Percentiles rank a stretch among this genome's conserved stretches.
Conservation (phyloP, 169 alveolate genomes). For the Plasmodium relictum region DNA sequence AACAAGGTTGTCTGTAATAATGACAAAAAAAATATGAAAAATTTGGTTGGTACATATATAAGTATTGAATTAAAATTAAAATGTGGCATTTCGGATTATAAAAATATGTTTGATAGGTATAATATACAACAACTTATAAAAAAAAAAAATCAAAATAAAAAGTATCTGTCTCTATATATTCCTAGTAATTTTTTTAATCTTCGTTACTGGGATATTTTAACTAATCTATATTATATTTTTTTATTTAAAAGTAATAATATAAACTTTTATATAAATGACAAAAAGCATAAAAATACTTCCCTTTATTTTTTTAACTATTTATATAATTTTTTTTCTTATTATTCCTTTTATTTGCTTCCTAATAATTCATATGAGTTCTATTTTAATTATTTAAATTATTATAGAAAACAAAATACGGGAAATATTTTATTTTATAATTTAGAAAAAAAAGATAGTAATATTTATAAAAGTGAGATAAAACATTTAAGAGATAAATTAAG, state of each 20-base stretch:
- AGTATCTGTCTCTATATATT: constrained; percentile 49
- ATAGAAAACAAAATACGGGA: not conserved
- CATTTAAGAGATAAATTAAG: not conserved
- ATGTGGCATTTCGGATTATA: constrained; percentile 83
- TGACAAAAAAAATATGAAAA: not conserved
- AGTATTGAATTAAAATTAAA: constrained; percentile 83
- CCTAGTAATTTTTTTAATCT: constrained; percentile 59
- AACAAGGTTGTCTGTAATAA: not conserved
- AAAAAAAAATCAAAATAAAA: constrained; percentile 63
- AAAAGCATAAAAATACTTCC: constrained; percentile 13
- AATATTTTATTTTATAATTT: not conserved
- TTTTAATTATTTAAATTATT: constrained; percentile 16
- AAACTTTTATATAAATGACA: constrained; percentile 51
- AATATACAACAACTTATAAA: constrained; percentile 81
- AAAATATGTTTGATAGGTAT: constrained; percentile 80
- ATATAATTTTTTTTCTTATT: constrained; percentile 12
- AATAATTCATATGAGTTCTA: not conserved
- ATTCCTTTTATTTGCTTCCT: not conserved
- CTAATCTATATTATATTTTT: constrained; percentile 55
- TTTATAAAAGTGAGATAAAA: not conserved
- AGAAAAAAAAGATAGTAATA: not conserved
- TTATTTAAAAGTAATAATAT: constrained; percentile 54
- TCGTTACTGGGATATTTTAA: constrained; percentile 52
- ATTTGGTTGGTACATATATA: constrained; percentile 29
- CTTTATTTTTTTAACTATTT: constrained; percentile 10